Conservation (phyloP, 805 yeast genomes). For the Citeromyces matritensis region DNA sequence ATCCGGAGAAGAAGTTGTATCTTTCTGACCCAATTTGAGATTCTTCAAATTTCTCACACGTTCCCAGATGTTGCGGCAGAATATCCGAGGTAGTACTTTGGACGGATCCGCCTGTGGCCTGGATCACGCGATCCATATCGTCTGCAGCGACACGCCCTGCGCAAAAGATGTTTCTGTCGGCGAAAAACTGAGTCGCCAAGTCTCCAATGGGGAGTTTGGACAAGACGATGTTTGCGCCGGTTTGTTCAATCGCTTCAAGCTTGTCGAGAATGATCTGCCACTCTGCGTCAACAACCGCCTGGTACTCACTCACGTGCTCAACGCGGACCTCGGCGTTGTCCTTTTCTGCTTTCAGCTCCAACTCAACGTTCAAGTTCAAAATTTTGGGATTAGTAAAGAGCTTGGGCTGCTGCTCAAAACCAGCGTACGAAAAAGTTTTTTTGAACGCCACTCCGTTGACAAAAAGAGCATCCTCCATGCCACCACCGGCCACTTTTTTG, state of each 20-base stretch:
- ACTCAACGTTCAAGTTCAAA: conserved; percentile 75
- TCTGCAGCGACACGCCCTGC: conserved; percentile 89
- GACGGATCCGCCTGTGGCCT: conserved; percentile 87
- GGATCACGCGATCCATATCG: conserved; percentile 83
- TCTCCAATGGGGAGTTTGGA: conserved; percentile 96
- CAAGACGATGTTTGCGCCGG: conserved; percentile 88
- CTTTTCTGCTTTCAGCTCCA: conserved; percentile 95
- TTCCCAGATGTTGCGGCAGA: conserved; percentile 58
- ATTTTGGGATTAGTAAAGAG: conserved; percentile 66
- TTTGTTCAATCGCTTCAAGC: conserved; percentile 61
- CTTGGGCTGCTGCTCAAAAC: conserved; percentile 98
- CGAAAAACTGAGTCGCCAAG: conserved; percentile 96
- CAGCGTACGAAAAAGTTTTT: conserved; percentile 95
- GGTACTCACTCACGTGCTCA: conserved; percentile 86
- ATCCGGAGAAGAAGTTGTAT: conserved; percentile 83
- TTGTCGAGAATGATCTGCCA: conserved; percentile 89
- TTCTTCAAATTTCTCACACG: conserved; percentile 80
- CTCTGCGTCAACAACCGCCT: conserved; percentile 96
- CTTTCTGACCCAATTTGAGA: conserved; percentile 93
- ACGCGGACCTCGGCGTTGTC: conserved; percentile 98
- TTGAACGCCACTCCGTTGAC: conserved; percentile 94
- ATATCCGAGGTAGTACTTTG: conserved; percentile 71
- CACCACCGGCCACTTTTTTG: conserved; percentile 91
- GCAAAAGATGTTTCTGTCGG: conserved; percentile 91
- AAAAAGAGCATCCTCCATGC: conserved; percentile 83